phyloP scores from a whole-genome alignment of 768 basidiomycete species.

The Arthromyces matolae region DNA sequence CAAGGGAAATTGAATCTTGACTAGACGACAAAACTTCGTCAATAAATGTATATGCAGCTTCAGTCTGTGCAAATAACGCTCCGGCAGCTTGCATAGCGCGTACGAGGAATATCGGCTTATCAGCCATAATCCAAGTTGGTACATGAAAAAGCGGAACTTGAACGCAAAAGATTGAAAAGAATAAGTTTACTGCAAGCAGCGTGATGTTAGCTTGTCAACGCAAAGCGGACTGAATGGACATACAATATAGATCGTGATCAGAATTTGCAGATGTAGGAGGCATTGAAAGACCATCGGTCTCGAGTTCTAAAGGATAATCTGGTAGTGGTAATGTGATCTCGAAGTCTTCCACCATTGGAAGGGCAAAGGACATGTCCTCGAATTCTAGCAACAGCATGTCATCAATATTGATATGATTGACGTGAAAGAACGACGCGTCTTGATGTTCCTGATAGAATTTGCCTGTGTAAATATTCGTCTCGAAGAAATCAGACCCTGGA shows the following conservation, averaged over 20 bases:
- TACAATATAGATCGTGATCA: conserved; percentile 56
- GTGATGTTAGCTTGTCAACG: conserved; percentile 1
- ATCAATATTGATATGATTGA: no score
- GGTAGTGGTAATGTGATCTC: conserved; percentile 12
- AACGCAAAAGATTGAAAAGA: conserved; percentile 48
- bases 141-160: conserved; percentile 57
- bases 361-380: conserved; percentile 12
- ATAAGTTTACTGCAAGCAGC: conserved; percentile 42
- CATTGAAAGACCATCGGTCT: conserved; percentile 11
- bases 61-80: conserved; percentile 52
- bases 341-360: conserved; percentile 6
- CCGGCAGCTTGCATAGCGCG: conserved; percentile 60
- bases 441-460: no score
- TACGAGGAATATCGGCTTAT: conserved; percentile 47
- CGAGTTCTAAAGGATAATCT: no score
- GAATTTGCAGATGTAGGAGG: conserved; percentile 40
- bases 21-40: conserved; percentile 37
- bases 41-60: conserved; percentile 46
- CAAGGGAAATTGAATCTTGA: conserved; percentile 47
- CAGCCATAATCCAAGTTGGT: conserved; percentile 46
- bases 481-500: no score
- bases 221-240: conserved; percentile 21
- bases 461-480: no score
- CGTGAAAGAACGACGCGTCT: no score
- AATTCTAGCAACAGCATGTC: no score